These are phyloP conservation scores for Phytophthora pini DNA, from an alignment of 352 stramenopile species.

Conservation along the genomic window DNA sequence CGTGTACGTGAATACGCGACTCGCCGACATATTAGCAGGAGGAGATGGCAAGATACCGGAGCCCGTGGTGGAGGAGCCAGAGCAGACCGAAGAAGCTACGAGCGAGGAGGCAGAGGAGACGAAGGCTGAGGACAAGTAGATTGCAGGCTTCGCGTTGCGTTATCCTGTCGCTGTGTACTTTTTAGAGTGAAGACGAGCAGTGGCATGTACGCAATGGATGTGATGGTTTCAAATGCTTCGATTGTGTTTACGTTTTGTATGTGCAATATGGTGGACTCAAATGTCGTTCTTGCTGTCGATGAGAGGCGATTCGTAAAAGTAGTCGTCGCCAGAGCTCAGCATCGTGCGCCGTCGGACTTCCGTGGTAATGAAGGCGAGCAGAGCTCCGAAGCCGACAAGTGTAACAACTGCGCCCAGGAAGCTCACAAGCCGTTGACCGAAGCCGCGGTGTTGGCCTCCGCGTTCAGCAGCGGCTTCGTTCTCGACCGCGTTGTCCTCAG, in stretches of 20 bases:
- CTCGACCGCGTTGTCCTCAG: constrained; percentile 44
- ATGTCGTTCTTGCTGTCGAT: constrained; percentile 56
- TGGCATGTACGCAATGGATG: constrained; percentile 26
- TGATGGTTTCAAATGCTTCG: constrained; percentile 29
- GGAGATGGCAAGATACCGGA: constrained; percentile 38
- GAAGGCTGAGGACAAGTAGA: constrained; percentile 34
- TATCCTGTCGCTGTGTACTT: background rate
- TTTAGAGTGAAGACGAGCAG: constrained; percentile 32
- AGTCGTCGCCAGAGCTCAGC: constrained; percentile 47
- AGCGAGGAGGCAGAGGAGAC: constrained; percentile 22
- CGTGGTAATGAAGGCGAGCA: constrained; percentile 47
- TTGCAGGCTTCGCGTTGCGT: constrained; percentile 3
- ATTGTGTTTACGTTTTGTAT: constrained; percentile 19
- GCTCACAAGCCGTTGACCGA: constrained; percentile 56
- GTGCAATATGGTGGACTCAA: constrained; percentile 9
- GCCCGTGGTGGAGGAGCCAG: constrained; percentile 25
- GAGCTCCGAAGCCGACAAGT: constrained; percentile 58
- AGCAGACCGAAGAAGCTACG: constrained; percentile 20
- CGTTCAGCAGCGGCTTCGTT: constrained; percentile 10
- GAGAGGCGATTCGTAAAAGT: constrained; percentile 76
- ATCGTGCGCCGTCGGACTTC: constrained; percentile 47
- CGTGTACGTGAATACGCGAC: constrained; percentile 67
- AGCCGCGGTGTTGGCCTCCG: constrained; percentile 17
- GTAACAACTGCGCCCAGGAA: constrained; percentile 74
- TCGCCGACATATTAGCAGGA: constrained; percentile 65